Percentiles rank a stretch among this genome's conserved stretches.
These are phyloP conservation scores for Fragaria vesca DNA, from an alignment of 306 rosid species.

Conservation along the genomic window DNA sequence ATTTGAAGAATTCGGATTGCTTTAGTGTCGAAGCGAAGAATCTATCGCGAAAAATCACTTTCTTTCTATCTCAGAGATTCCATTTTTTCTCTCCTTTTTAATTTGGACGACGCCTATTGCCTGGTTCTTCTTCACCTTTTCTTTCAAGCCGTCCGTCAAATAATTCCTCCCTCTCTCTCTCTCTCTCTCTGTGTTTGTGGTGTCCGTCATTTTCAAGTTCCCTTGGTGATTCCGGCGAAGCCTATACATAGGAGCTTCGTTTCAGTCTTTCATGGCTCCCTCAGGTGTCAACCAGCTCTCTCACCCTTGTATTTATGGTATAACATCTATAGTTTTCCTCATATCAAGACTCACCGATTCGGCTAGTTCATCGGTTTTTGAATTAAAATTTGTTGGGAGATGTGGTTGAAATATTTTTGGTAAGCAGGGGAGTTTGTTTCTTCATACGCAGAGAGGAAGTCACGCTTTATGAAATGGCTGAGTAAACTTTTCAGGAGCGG, in stretches of 20 bases:
- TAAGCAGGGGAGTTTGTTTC: slow-evolving; percentile 78
- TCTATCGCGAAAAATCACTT: slow-evolving; percentile 47
- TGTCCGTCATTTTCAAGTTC: slow-evolving; percentile 42
- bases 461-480: slow-evolving; percentile 94
- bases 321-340: not conserved
- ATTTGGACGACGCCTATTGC: slow-evolving; percentile 56
- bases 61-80: slow-evolving; percentile 60
- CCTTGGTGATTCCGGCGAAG: slow-evolving; percentile 24
- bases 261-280: slow-evolving; percentile 48
- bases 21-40: slow-evolving; percentile 83
- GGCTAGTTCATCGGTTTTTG: not conserved
- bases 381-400: not conserved
- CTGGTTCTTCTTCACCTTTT: slow-evolving; percentile 42
- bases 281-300: slow-evolving; percentile 71
- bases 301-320: slow-evolving; percentile 90
- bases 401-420: slow-evolving; percentile 30
- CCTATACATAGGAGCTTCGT: slow-evolving; percentile 30
- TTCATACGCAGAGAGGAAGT: slow-evolving; percentile 79
- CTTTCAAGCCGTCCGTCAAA: slow-evolving; percentile 35
- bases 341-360: slow-evolving; percentile 1
- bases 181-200: slow-evolving; percentile 17
- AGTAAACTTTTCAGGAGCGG: slow-evolving; percentile 76
- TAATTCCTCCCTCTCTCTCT: slow-evolving; percentile 15
- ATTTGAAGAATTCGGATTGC: slow-evolving; percentile 44
- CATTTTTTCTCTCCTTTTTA: slow-evolving; percentile 32